These are phyloP conservation scores for Lecanosticta acicola DNA, from an alignment of 2,329 filamentous ascomycete species.

Conservation along the genomic window DNA sequence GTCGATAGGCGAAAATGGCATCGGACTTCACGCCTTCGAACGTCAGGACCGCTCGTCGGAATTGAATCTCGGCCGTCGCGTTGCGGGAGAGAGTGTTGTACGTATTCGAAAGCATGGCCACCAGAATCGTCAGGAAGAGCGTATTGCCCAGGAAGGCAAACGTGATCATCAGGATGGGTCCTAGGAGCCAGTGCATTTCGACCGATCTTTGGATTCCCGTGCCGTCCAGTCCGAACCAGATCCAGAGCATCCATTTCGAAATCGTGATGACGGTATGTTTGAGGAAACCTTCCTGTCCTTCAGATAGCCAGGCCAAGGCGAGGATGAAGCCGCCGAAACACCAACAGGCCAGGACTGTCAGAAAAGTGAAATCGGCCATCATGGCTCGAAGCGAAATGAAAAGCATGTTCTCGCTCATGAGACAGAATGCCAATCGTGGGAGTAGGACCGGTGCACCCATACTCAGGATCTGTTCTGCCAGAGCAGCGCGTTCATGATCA, in stretches of 20 bases:
- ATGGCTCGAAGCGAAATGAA: constrained; percentile 76
- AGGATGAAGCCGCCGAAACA: constrained; percentile 78
- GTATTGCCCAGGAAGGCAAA: constrained; percentile 85
- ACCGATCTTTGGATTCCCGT: constrained; percentile 53
- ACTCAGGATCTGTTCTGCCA: constrained; percentile 68
- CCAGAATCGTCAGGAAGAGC: constrained; percentile 79
- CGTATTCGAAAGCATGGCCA: constrained; percentile 80
- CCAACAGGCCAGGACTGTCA: constrained; percentile 71
- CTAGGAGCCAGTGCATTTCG: constrained; percentile 73
- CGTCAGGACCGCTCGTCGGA: constrained; percentile 71
- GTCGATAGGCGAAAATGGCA: constrained; percentile 74
- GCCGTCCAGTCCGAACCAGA: constrained; percentile 82
- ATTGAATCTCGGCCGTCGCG: constrained; percentile 77
- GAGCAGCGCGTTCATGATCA: constrained; percentile 27
- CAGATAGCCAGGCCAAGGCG: constrained; percentile 71
- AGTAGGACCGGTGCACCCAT: constrained; percentile 73
- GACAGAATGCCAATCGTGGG: constrained; percentile 73
- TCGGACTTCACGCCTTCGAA: constrained; percentile 83
- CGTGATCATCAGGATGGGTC: constrained; percentile 71
- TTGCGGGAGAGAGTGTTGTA: constrained; percentile 73
- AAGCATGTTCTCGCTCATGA: constrained; percentile 77
- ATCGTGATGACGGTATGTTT: constrained; percentile 56
- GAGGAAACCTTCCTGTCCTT: constrained; percentile 44
- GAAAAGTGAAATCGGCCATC: constrained; percentile 77
- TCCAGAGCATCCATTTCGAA: constrained; percentile 87